Evolutionary conservation across 164 flowering plant genomes (phyloP).

Genomic region (Santalum album): DNA sequence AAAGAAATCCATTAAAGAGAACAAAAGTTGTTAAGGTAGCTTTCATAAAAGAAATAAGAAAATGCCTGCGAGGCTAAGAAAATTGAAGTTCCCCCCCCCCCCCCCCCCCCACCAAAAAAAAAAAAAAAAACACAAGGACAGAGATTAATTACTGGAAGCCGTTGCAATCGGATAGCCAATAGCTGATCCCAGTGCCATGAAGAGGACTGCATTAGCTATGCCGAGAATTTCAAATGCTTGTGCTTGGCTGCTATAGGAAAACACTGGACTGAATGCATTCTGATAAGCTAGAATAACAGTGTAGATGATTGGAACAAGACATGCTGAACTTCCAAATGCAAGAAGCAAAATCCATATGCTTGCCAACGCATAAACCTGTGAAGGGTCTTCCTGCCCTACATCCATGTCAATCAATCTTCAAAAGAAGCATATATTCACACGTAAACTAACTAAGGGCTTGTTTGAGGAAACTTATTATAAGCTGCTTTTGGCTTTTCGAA

Average conservation of each 20-base stretch:
- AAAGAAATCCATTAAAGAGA: too few relatives aligned
- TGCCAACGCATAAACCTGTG: conserved; percentile 77
- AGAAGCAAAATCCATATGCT: conserved; percentile 80
- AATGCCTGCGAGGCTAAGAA: too few relatives aligned
- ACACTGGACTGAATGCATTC: conserved; percentile 36
- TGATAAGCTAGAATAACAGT: conserved; percentile 47
- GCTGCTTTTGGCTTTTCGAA: too few relatives aligned
- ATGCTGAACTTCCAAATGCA: conserved; percentile 55
- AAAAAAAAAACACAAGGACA: neutral
- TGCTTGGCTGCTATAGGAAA: conserved; percentile 24
- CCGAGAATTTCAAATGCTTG: conserved; percentile 33
- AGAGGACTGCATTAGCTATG: conserved; percentile 41
- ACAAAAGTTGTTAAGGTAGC: too few relatives aligned
- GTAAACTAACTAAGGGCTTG: neutral
- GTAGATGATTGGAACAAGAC: conserved; percentile 55
- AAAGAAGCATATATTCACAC: conserved; percentile 5
- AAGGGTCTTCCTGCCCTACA: conserved; percentile 98
- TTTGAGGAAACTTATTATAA: too few relatives aligned
- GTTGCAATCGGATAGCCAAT: conserved; percentile 75
- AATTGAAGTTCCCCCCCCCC: too few relatives aligned
- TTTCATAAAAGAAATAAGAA: too few relatives aligned
- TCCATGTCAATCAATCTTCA: conserved; percentile 37
- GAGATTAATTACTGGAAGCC: conserved; percentile 67
- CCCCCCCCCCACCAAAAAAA: too few relatives aligned
- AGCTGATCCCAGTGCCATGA: conserved; percentile 49